These are phyloP conservation scores for Brassica nigra DNA, from an alignment of 345 rosid genomes.

Conservation along the genomic window DNA sequence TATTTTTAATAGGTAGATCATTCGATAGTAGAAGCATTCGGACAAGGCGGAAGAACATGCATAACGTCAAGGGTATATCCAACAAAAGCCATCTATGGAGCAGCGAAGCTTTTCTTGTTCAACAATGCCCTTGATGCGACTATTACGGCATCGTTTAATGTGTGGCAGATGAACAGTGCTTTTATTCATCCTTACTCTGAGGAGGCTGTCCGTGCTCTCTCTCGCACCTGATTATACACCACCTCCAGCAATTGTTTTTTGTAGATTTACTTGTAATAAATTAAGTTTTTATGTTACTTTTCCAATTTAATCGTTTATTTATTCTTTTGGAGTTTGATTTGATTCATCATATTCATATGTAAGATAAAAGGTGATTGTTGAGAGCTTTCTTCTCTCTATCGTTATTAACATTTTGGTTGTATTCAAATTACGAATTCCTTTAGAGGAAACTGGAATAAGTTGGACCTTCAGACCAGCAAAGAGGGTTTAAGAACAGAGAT, in stretches of 20 bases:
- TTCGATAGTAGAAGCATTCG: constrained; percentile 88
- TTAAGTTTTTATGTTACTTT: not conserved
- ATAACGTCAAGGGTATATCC: constrained; percentile 87
- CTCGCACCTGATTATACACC: constrained; percentile 23
- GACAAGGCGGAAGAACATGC: constrained; percentile 80
- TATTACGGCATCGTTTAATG: constrained; percentile 64
- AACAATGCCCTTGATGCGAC: constrained; percentile 80
- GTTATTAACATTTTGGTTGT: constrained; percentile 4
- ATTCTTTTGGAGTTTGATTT: constrained; percentile 10
- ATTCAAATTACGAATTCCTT: not conserved
- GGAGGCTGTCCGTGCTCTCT: constrained; percentile 13
- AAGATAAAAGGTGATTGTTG: not conserved
- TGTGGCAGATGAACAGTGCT: constrained; percentile 85
- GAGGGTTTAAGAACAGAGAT: constrained; percentile 8
- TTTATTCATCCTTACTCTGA: constrained; percentile 61
- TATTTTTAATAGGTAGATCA: constrained; percentile 71
- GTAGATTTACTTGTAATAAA: constrained; percentile 15
- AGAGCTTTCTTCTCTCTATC: not conserved
- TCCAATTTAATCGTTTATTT: not conserved
- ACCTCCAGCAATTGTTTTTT: not conserved
- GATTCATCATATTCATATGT: not conserved
- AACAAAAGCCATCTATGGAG: constrained; percentile 83
- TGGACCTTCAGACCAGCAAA: not conserved
- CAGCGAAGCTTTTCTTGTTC: constrained; percentile 71
- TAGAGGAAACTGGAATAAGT: not conserved